phyloP scores from a whole-genome alignment of 768 basidiomycete species.

The Boletus sp. region DNA sequence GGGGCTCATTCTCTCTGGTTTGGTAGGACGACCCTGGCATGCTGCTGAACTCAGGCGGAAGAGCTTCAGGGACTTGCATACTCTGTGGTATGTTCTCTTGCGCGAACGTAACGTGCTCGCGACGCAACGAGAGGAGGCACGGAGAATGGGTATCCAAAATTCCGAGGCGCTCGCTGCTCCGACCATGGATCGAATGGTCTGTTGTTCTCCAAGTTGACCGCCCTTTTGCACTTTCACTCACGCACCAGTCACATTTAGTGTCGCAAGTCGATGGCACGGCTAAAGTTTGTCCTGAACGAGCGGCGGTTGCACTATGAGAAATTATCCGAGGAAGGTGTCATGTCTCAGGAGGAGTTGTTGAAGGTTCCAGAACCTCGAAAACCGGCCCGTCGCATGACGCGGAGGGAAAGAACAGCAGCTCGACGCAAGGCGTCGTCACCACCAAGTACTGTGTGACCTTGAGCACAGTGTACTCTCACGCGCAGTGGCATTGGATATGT shows the following conservation, averaged over 20 bases:
- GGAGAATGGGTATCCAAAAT: conserved; percentile 52
- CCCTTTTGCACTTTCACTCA: conserved; percentile 2
- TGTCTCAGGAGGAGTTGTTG: conserved; percentile 19
- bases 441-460: conserved; percentile 2
- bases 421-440: conserved; percentile 13
- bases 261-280: conserved; percentile 94
- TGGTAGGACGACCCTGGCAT: conserved; percentile 82
- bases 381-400: conserved; percentile 17
- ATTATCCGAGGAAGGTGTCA: conserved; percentile 17
- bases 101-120: conserved; percentile 89
- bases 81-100: conserved; percentile 88
- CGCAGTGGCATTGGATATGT: conserved; percentile 10
- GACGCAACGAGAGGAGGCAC: conserved; percentile 78
- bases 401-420: conserved; percentile 18
- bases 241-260: conserved; percentile 47
- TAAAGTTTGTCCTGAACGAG: conserved; percentile 91
- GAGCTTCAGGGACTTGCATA: conserved; percentile 91
- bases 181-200: conserved; percentile 44
- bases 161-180: conserved; percentile 28
- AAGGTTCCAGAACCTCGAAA: conserved; percentile 12
- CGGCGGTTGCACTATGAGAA: conserved; percentile 77
- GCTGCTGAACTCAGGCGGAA: conserved; percentile 86
- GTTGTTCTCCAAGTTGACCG: conserved; percentile 10
- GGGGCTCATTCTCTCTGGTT: conserved; percentile 6
- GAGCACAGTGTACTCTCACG: background rate